phyloP scores from a whole-genome alignment of 1,139 yeast species.

The Taiozyma sp. region DNA sequence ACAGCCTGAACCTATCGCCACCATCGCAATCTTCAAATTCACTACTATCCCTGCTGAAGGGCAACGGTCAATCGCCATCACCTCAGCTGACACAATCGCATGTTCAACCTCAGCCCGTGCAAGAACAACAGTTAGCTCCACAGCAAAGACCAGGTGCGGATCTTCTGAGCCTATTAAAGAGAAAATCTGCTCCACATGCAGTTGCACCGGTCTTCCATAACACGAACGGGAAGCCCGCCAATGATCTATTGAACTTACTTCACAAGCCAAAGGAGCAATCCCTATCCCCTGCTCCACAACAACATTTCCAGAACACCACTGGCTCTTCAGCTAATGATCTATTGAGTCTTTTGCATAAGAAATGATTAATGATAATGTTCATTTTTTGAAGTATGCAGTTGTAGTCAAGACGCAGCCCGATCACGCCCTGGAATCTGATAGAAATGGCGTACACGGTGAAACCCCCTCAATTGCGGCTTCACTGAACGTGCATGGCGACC shows the following conservation, averaged over 20 bases:
- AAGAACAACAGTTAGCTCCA: not conserved
- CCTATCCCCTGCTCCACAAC: not conserved
- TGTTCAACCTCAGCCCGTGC: not conserved
- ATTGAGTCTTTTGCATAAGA: conserved; percentile 13
- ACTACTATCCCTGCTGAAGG: conserved; percentile 20
- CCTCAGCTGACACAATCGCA: not conserved
- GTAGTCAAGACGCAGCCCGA: not conserved
- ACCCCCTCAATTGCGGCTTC: too few relatives aligned
- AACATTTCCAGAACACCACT: conserved; percentile 4
- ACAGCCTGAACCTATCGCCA: not conserved
- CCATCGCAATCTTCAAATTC: conserved; percentile 16
- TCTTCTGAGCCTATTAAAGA: conserved; percentile 8
- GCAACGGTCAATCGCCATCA: not conserved
- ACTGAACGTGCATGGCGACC: too few relatives aligned
- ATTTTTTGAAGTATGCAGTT: not conserved
- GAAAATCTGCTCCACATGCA: conserved; percentile 6
- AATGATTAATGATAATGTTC: not conserved
- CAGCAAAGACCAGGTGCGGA: conserved; percentile 4
- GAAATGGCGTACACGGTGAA: too few relatives aligned
- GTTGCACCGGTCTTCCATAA: conserved; percentile 4
- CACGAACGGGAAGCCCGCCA: conserved; percentile 14
- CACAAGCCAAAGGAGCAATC: conserved; percentile 6
- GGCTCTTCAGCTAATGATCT: conserved; percentile 19
- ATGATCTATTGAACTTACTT: conserved; percentile 16
- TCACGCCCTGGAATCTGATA: too few relatives aligned